Evolutionary conservation across 345 rosid genomes (phyloP).

Genomic region (Camelina hispida): DNA sequence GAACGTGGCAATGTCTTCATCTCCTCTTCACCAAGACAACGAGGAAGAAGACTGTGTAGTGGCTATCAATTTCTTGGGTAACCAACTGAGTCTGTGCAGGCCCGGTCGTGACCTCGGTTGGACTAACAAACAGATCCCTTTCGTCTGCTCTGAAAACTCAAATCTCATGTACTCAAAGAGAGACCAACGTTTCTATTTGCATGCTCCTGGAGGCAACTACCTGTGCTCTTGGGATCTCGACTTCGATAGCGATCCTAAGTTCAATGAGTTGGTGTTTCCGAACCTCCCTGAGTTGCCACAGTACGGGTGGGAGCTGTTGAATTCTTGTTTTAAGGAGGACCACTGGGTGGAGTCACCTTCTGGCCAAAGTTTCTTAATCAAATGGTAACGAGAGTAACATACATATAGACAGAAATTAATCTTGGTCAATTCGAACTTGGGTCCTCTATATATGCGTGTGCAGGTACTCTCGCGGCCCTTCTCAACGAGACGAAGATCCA

Average conservation of each 20-base stretch:
- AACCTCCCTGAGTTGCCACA: slow-evolving; percentile 11
- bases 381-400: slow-evolving; percentile 17
- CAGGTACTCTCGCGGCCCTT: not conserved
- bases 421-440: not conserved
- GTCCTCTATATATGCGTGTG: not conserved
- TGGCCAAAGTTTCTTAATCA: slow-evolving; percentile 16
- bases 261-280: slow-evolving; percentile 13
- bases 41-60: slow-evolving; percentile 19
- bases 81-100: not conserved
- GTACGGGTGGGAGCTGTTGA: slow-evolving; percentile 21
- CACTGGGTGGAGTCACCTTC: slow-evolving; percentile 15
- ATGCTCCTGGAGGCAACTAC: slow-evolving; percentile 28
- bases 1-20: slow-evolving; percentile 29
- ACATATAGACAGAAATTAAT: not conserved
- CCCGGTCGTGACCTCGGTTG: slow-evolving; percentile 21
- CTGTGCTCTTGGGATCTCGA: slow-evolving; percentile 6
- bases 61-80: slow-evolving; percentile 15
- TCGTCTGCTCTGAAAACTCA: not conserved
- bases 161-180: slow-evolving; percentile 29
- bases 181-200: slow-evolving; percentile 18
- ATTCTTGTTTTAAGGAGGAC: slow-evolving; percentile 23
- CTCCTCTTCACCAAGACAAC: not conserved
- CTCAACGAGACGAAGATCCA: not conserved
- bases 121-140: slow-evolving; percentile 24
- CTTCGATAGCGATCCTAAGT: not conserved